phyloP scores from a whole-genome alignment of 2,329 filamentous ascomycete genomes.

The Aspergillus clavatus region DNA sequence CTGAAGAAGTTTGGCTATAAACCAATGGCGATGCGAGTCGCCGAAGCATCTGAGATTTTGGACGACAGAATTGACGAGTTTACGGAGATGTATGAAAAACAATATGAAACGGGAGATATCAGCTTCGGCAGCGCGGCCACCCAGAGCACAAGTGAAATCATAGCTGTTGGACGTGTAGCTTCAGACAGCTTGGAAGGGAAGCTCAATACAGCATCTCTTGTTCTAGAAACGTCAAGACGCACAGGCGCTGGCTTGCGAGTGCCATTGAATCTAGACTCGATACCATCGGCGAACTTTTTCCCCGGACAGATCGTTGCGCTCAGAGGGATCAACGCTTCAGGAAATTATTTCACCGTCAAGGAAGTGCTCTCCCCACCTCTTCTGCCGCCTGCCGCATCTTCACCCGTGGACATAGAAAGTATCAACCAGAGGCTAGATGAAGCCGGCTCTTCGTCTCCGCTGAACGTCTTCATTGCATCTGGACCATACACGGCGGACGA shows the following conservation, averaged over 20 bases:
- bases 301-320: constrained; percentile 91
- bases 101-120: constrained; percentile 70
- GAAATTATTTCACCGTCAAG: constrained; percentile 72
- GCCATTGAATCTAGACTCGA: constrained; percentile 67
- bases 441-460: constrained; percentile 59
- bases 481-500: constrained; percentile 92
- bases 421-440: constrained; percentile 66
- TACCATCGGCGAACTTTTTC: constrained; percentile 76
- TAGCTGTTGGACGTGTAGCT: constrained; percentile 87
- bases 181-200: constrained; percentile 81
- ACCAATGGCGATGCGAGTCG: constrained; percentile 89
- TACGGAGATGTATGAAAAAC: constrained; percentile 63
- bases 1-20: constrained; percentile 88
- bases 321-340: constrained; percentile 79
- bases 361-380: constrained; percentile 72
- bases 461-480: constrained; percentile 72
- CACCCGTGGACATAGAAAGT: constrained; percentile 58
- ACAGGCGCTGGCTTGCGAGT: constrained; percentile 78
- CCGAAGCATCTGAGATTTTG: constrained; percentile 84
- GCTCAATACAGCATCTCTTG: constrained; percentile 76
- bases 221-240: constrained; percentile 81
- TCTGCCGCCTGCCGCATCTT: constrained; percentile 68
- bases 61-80: constrained; percentile 96
- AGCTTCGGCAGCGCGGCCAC: constrained; percentile 82
- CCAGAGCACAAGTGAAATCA: constrained; percentile 78